Percentiles rank a stretch among this genome's conserved stretches.
These are phyloP conservation scores for Lentinula raphanica DNA, from an alignment of 768 basidiomycete genomes.

Conservation along the genomic window DNA sequence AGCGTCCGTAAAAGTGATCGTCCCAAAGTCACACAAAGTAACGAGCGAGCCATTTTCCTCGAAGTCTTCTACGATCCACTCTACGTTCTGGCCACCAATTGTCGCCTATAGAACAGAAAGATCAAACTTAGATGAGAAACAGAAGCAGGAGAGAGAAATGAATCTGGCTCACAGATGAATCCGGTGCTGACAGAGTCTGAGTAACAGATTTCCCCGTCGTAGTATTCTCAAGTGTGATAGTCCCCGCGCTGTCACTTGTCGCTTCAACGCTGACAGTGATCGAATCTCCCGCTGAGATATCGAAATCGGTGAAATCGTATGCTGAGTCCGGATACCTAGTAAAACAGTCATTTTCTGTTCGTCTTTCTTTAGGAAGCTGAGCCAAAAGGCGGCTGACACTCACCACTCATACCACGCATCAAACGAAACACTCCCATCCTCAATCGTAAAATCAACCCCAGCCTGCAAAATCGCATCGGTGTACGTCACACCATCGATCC, in stretches of 20 bases:
- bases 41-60: constrained; percentile 4
- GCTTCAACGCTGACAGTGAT: background rate
- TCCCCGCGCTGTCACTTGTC: background rate
- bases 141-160: background rate
- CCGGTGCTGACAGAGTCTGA: background rate
- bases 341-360: too few species aligned
- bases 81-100: constrained; percentile 1
- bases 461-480: constrained; percentile 4
- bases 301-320: background rate
- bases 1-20: constrained; percentile 24
- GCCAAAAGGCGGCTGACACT: background rate
- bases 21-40: constrained; percentile 11
- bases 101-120: background rate
- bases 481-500: constrained; percentile 7
- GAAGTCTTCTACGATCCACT: constrained; percentile 10
- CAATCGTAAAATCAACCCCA: background rate
- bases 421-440: background rate
- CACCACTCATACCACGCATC: constrained; percentile 4
- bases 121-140: background rate
- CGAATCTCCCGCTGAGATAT: constrained; percentile 2
- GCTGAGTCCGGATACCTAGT: background rate
- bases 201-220: background rate
- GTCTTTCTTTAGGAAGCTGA: too few species aligned
- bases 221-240: constrained; percentile 5
- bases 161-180: background rate